Evolutionary conservation across 2,329 filamentous ascomycete species (phyloP).

Genomic region (Fusarium torulosum): DNA sequence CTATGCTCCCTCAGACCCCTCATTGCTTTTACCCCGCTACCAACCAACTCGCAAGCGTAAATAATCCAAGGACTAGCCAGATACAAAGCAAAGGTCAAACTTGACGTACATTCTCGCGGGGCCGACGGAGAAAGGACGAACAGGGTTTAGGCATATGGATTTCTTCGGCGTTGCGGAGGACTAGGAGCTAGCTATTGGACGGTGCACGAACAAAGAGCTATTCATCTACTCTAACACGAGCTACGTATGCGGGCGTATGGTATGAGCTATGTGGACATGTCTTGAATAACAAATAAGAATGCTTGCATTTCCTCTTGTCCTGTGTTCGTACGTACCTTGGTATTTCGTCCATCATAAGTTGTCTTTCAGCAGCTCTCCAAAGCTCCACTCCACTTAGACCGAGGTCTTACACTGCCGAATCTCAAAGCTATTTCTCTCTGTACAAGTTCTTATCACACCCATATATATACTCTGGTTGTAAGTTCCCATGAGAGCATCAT

Average conservation of each 20-base stretch:
- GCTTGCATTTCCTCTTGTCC: constrained; percentile 13
- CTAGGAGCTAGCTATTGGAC: constrained; percentile 12
- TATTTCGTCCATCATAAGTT: constrained; percentile 5
- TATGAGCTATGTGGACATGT: neutral
- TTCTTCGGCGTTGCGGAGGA: constrained; percentile 43
- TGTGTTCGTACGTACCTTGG: constrained; percentile 1
- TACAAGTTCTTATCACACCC: neutral
- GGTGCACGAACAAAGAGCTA: neutral
- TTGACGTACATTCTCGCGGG: constrained; percentile 31
- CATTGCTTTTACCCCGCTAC: constrained; percentile 41
- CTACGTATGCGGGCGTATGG: constrained; percentile 22
- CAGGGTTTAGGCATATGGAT: constrained; percentile 21
- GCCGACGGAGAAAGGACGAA: constrained; percentile 9
- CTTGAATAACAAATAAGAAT: constrained; percentile 35
- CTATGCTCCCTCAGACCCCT: constrained; percentile 15
- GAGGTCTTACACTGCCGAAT: constrained; percentile 22
- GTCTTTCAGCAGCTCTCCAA: constrained; percentile 18
- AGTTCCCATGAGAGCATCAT: neutral
- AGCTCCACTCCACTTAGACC: constrained; percentile 30
- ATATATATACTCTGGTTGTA: neutral
- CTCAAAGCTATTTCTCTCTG: neutral
- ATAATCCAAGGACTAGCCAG: constrained; percentile 8
- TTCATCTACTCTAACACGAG: constrained; percentile 27
- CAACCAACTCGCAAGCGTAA: constrained; percentile 24
- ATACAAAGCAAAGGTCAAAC: neutral